Evolutionary conservation across 2,329 filamentous ascomycete genomes (phyloP).

Genomic region (Cryphonectria nitschkei): DNA sequence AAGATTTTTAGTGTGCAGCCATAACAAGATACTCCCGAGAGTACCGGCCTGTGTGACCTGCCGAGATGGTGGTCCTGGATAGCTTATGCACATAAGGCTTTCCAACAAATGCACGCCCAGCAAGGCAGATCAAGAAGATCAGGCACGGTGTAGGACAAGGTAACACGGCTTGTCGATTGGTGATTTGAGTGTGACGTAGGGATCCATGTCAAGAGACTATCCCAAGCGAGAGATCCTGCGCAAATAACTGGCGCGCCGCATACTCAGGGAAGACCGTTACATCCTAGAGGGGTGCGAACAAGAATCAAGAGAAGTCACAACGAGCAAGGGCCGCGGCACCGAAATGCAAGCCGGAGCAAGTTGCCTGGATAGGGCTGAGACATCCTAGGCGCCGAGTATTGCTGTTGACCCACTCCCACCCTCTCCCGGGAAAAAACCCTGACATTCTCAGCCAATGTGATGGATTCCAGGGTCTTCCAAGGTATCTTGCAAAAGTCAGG

Average conservation of each 20-base stretch:
- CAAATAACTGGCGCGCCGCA: neutral
- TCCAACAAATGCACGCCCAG: neutral
- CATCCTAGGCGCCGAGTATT: neutral
- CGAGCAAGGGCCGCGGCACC: neutral
- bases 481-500: neutral
- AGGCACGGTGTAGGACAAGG: neutral
- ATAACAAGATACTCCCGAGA: neutral
- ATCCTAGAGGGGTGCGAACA: neutral
- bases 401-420: neutral
- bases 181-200: neutral
- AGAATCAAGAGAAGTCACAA: neutral
- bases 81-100: neutral
- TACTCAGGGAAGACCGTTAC: neutral
- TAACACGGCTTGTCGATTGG: neutral
- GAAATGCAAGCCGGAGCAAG: neutral
- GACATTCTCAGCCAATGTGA: neutral
- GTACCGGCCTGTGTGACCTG: neutral
- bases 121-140: neutral
- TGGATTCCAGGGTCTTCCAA: neutral
- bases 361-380: neutral
- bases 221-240: neutral
- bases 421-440: no score
- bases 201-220: neutral
- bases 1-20: neutral
- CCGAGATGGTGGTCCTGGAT: neutral